Base-by-base conservation (phyloP, 2,329 filamentous ascomycete genomes). In the Coccinonectria pachysandricola region DNA sequence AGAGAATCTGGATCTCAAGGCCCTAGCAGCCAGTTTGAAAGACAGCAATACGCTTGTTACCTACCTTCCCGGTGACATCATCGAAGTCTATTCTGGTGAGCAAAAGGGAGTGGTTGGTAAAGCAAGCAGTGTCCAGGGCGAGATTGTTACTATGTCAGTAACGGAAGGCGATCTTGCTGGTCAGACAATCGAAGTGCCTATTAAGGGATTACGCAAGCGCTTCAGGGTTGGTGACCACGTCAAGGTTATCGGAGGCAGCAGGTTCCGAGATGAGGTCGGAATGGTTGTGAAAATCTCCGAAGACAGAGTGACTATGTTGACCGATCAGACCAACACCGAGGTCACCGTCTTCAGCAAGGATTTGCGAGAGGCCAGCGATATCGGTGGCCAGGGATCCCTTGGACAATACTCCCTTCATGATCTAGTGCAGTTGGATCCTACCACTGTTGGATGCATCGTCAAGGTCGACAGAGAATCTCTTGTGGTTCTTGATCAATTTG, bases 291-390 rank as follows among this genome's bases (percentile, higher is more conserved):
- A 85, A 53, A 91, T 95, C 40, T 79, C 75, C 24, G 85, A 93
- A 34, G 91, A 98, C 52, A 78, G 83, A 19, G 86, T 98, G 31
- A 96, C 91, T 2, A 65, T 98, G 39, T 64, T 98, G 39, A 94
- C 84, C 24, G 91, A 98, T 57, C 85, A 91, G 52, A 91, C 75
- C 34, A 88, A 91, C 56, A 77, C 79, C 27, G 91, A 98, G 52
- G 86, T 98, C 42, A 95, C 87, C 0, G 91, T 98, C 17, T 98
- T 98, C 52, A 95, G 88, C 62, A 95, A 93, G 53, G 91, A 98
- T 59, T 61, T 98, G 34, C 75, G 92, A 41, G 84, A 94, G 54
- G 91, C 91, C 15, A 85, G 84, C 29, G 91, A 96, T 50, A 85
- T 86, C 42, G 87, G 86, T 36, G 86, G 84, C 10, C 78, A 87